These are phyloP conservation scores for Panus rudis DNA, from an alignment of 768 basidiomycete genomes.

Conservation along the genomic window DNA sequence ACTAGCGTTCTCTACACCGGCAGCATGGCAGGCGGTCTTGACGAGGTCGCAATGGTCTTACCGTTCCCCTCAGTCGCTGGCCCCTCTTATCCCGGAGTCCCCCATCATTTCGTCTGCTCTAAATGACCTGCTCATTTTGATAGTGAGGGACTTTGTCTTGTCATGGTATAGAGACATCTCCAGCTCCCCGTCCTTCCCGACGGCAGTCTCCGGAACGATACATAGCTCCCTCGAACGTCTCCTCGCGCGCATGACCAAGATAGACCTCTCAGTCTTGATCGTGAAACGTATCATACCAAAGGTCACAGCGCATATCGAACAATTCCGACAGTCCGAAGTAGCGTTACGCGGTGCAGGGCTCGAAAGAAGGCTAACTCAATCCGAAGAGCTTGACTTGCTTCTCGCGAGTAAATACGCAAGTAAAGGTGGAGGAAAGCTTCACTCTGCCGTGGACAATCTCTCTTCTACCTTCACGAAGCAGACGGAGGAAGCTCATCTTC, in stretches of 20 bases:
- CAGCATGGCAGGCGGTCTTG: conserved; percentile 89
- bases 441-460: conserved; percentile 82
- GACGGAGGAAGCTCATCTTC: conserved; percentile 82
- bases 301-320: conserved; percentile 83
- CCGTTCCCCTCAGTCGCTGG: conserved; percentile 56
- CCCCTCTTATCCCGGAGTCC: conserved; percentile 58
- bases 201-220: conserved; percentile 70
- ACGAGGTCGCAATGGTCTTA: conserved; percentile 89
- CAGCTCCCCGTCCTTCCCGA: conserved; percentile 81
- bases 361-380: conserved; percentile 78
- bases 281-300: conserved; percentile 86
- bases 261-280: conserved; percentile 71
- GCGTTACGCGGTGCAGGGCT: conserved; percentile 76
- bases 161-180: conserved; percentile 89
- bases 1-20: conserved; percentile 82
- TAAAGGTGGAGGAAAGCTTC: conserved; percentile 58
- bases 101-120: conserved; percentile 63
- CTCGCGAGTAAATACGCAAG: conserved; percentile 77
- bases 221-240: conserved; percentile 59
- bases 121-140: conserved; percentile 74
- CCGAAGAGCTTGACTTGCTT: conserved; percentile 83
- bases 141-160: conserved; percentile 81
- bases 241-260: conserved; percentile 41
- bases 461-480: conserved; percentile 87
- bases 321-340: conserved; percentile 84